Evolutionary conservation across 805 yeast genomes (phyloP).

Genomic region (Pichia kluyveri): DNA sequence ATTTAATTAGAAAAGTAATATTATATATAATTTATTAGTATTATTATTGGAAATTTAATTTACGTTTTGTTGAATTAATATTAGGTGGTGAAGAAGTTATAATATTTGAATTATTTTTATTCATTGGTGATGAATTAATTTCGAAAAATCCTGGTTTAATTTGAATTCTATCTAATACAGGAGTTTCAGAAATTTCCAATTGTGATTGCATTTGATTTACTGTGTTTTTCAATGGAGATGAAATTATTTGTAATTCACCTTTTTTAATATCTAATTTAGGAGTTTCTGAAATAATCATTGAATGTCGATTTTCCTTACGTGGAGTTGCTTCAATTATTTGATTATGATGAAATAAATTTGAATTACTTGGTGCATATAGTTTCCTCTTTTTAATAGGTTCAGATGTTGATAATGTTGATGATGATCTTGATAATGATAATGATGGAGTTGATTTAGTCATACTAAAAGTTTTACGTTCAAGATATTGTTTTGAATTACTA

Average conservation of each 20-base stretch:
- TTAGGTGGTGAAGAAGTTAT: neutral
- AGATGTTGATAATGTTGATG: neutral
- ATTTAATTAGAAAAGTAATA: conserved; percentile 1
- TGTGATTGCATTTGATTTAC: neutral
- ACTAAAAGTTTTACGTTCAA: conserved; percentile 25
- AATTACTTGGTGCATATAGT: conserved; percentile 21
- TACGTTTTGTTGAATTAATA: conserved; percentile 8
- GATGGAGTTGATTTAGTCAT: conserved; percentile 16
- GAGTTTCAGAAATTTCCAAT: conserved; percentile 3
- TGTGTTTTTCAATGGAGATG: neutral
- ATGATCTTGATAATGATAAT: neutral
- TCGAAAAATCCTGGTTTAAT: conserved; percentile 10
- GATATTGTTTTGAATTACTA: conserved; percentile 11
- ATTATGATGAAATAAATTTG: neutral
- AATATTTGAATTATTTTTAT: neutral
- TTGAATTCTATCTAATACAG: conserved; percentile 7
- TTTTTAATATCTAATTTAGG: neutral
- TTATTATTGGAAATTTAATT: conserved; percentile 13
- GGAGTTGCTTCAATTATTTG: conserved; percentile 19
- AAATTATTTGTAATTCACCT: too few relatives aligned
- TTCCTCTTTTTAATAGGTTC: conserved; percentile 4
- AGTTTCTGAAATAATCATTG: neutral
- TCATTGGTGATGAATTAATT: conserved; percentile 16
- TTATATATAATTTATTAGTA: neutral
- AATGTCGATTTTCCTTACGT: neutral